A percentile compares a stretch with the other conserved stretches of the same genome.
Conservation (phyloP, 2,329 filamentous ascomycete species). For the Penicillium vulpinum region DNA sequence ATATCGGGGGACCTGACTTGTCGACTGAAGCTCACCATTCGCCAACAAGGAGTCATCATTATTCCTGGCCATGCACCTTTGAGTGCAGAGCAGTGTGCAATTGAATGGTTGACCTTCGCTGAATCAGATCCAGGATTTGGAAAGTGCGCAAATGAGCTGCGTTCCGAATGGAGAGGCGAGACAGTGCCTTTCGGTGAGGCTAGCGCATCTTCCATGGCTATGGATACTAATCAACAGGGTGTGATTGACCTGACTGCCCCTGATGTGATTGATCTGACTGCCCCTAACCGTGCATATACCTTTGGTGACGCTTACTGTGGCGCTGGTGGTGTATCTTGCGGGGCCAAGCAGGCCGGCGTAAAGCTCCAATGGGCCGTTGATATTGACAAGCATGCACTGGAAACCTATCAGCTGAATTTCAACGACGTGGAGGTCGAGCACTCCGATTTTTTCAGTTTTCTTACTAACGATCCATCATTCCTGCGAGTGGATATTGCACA, state of each 20-base stretch:
- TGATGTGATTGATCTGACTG: constrained; percentile 25
- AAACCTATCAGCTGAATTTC: constrained; percentile 63
- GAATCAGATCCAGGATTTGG: constrained; percentile 33
- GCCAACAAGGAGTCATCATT: constrained; percentile 5
- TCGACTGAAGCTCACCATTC: constrained; percentile 31
- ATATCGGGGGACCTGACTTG: constrained; percentile 31
- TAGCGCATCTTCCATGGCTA: not conserved
- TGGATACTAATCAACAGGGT: constrained; percentile 1
- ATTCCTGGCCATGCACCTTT: not conserved
- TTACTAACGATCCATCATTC: constrained; percentile 32
- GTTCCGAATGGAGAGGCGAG: constrained; percentile 35
- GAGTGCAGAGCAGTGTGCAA: constrained; percentile 21
- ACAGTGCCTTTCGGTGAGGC: constrained; percentile 34
- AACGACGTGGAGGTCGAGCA: constrained; percentile 37
- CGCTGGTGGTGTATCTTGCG: constrained; percentile 68
- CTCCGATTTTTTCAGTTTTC: constrained; percentile 49
- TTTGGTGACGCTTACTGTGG: constrained; percentile 73
- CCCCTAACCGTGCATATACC: constrained; percentile 53
- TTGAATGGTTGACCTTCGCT: constrained; percentile 31
- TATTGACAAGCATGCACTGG: constrained; percentile 55
- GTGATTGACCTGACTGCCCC: constrained; percentile 25
- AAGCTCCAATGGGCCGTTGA: constrained; percentile 65
- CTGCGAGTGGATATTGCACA: constrained; percentile 68
- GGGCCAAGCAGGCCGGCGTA: constrained; percentile 61
- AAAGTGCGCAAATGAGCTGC: constrained; percentile 19